Evolutionary conservation across 495 filamentous ascomycete genomes (phyloP), one percentile per base, ranked within the genome.

Genomic region (Aspergillus ellipticus): DNA sequence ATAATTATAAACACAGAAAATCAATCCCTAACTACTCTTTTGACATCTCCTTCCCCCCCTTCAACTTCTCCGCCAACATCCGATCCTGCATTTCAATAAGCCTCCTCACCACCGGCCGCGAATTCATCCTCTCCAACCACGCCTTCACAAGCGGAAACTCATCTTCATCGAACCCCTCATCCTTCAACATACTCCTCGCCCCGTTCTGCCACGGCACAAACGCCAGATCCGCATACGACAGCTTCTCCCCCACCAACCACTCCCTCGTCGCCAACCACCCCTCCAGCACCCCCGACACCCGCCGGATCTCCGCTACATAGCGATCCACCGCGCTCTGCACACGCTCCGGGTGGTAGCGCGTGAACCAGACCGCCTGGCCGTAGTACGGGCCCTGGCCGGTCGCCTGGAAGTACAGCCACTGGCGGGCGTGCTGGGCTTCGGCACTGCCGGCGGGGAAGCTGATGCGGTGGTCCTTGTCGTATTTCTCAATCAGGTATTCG

Each of bases 331-430:
- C 86, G 28, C 74, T 81, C 11, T 73, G 77, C 17, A 88, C 19
- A 66, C 82, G 74, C 67, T 87, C 84, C 0, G 74, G 35, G 70
- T 89, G 84, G 57, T 61, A 76, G 8, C 58, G 58, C 6, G 49
- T 65, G 69, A 89, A 85, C 81, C 81, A 85, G 4, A 64, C 59
- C 0, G 71, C 72, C 63, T 86, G 82, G 17, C 84, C 82, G 59
- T 76, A 89, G 70, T 87, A 89, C 0, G 85, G 85, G 0, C 84
- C 86, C 66, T 89, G 87, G n/a, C 85, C 85, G 2, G 77, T 79
- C 60, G 77, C 72, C 70, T 90, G 87, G 73, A 82, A 89, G 64
- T 78, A 78, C 0, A 89, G 74, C 76, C 80, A 89, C 63, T 90
- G 86, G 61, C 83, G 83, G 31, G 76, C 73, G 2, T 71, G 70